Evolutionary conservation across 2,329 filamentous ascomycete species (phyloP), one percentile per base, ranked within the genome.

Genomic region (Daldinia sp.): DNA sequence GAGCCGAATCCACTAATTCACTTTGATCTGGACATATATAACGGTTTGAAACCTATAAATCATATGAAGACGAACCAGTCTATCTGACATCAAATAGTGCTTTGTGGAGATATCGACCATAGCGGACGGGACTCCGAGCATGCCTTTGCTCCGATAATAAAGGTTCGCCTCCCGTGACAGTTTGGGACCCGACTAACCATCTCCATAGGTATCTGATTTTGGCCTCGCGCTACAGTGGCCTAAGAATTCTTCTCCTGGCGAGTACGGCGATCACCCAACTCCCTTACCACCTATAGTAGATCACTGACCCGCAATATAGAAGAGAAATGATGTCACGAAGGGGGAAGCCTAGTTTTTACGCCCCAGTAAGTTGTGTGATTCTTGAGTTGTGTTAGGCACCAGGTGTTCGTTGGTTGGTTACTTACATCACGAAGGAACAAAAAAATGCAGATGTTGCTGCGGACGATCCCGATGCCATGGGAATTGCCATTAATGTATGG

Each of bases 21-120:
- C 17, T 53, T 60, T 21, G 60, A 66, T 13, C 53, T 66, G 19
- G 60, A 66, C 13, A 29, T 43, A 25, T 15, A 27, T 10, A 64
- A 66, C 34, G 30, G 64, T 66, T 35, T 10, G 34, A 8, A 13
- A 1, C 9, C n/a, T 32, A 13, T 15, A 8, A 7, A 27, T 15
- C 9, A 15, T 15, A 15, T 15, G 15, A 8, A 2, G 17, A 19
- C 10, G 15, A 5, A 4, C 11, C 10, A 11, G 30, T 7, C 10
- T 30, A 13, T 19, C 47, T 65, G 43, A 65, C 23, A 21, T 13
- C 23, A 7, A 34, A 13, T 10, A 65, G 63, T 65, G 17, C 47
- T 65, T 30, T 4, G 48, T 0, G 59, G 51, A 3, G 32, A 57
- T 3, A n/a, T 37, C 4, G n/a, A 5, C n/a, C 5, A 3, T 15